phyloP scores from a whole-genome alignment of 169 alveolate species.

The Plasmodium cynomolgi region DNA sequence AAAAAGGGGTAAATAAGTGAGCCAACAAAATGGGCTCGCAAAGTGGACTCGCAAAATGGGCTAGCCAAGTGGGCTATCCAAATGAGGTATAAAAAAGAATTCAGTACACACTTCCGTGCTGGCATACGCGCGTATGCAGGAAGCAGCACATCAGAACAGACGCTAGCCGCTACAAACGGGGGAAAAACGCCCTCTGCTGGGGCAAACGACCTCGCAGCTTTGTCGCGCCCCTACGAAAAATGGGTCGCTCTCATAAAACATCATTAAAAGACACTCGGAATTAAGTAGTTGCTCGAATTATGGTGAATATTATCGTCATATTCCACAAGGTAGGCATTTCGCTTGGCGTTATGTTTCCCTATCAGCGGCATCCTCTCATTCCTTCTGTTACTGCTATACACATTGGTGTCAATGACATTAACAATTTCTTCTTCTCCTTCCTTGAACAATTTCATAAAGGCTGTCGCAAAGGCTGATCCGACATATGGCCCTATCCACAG shows the following conservation, averaged over 20 bases:
- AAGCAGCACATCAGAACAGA: background rate
- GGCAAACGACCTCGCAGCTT: background rate
- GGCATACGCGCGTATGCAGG: background rate
- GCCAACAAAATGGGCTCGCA: background rate
- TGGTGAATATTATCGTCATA: constrained; percentile 41
- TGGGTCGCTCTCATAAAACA: background rate
- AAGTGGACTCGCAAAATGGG: background rate
- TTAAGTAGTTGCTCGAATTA: constrained; percentile 38
- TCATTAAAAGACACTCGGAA: constrained; percentile 29
- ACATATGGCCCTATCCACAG: constrained; percentile 71
- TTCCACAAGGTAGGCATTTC: constrained; percentile 58
- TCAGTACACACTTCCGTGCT: background rate
- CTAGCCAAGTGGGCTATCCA: background rate
- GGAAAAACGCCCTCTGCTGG: background rate
- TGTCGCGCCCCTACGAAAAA: background rate
- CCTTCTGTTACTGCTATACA: constrained; percentile 7
- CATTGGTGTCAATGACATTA: constrained; percentile 50
- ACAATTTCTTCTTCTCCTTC: constrained; percentile 53
- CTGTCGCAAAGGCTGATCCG: constrained; percentile 60
- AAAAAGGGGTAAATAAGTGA: background rate
- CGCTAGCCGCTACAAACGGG: background rate
- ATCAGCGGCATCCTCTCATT: constrained; percentile 50
- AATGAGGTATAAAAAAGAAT: background rate
- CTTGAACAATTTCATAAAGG: constrained; percentile 17
- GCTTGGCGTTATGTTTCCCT: constrained; percentile 16